These are phyloP conservation scores for Oryza glaberrima DNA, from an alignment of 176 grass and related monocot genomes.

Conservation along the genomic window DNA sequence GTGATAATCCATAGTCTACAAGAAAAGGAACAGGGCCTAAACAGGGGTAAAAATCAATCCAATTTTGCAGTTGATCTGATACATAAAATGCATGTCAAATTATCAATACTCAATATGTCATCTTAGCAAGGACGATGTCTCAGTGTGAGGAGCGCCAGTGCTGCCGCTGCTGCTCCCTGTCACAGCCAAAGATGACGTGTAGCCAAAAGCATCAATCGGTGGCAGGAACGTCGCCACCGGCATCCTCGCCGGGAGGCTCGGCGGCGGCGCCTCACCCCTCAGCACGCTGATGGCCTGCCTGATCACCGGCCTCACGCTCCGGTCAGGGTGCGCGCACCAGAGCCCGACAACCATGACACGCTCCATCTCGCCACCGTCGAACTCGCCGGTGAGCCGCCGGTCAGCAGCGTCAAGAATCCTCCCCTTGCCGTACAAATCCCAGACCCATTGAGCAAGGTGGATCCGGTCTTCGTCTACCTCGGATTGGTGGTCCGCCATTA, in stretches of 20 bases:
- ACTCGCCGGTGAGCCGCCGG: fast-evolving
- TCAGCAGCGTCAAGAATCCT: neutral
- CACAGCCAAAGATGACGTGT: too few relatives aligned
- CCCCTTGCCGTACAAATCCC: neutral
- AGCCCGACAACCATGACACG: slow-evolving; percentile 1
- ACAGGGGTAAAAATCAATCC: too few relatives aligned
- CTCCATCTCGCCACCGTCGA: neutral
- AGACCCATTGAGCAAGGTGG: neutral
- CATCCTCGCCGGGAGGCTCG: slow-evolving; percentile 22
- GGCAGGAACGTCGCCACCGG: slow-evolving; percentile 41
- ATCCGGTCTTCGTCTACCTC: too few relatives aligned
- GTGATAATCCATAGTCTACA: too few relatives aligned
- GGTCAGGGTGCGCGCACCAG: slow-evolving; percentile 45
- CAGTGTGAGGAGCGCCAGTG: too few relatives aligned
- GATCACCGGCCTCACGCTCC: slow-evolving; percentile 38
- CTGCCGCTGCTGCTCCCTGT: neutral
- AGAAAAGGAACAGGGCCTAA: too few relatives aligned
- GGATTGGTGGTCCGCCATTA: too few relatives aligned
- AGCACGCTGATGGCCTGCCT: slow-evolving; percentile 48
- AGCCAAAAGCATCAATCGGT: neutral
- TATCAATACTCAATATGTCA: too few relatives aligned
- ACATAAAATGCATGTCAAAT: too few relatives aligned
- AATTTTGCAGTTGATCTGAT: too few relatives aligned
- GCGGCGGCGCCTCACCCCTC: neutral
- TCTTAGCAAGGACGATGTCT: too few relatives aligned